Conservation (phyloP, 1,139 yeast genomes). For the Scheffersomyces lignicola region DNA sequence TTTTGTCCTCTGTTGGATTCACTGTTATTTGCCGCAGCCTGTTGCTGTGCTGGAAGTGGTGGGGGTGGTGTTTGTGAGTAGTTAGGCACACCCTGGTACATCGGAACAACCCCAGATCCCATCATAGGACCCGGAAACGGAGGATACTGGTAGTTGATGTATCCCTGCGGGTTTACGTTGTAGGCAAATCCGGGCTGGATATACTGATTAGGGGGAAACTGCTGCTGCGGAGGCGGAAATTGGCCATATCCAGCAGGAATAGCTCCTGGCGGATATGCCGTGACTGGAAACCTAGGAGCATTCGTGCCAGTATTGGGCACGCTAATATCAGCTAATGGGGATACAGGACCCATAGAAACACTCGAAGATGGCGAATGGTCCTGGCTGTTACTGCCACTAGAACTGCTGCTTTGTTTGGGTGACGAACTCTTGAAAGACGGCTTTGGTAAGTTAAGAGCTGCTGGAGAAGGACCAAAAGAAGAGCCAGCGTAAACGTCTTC, state of each 20-base stretch:
- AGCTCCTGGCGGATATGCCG: conserved; percentile 25
- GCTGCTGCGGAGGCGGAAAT: conserved; percentile 12
- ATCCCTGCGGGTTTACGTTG: conserved; percentile 32
- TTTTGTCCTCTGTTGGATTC: conserved; percentile 27
- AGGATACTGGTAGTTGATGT: conserved; percentile 20
- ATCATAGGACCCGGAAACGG: conserved; percentile 7
- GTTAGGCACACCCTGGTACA: conserved; percentile 4
- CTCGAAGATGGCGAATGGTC: conserved; percentile 8
- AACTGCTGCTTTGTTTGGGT: conserved; percentile 7
- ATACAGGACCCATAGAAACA: conserved; percentile 10
- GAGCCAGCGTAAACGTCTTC: conserved; percentile 56
- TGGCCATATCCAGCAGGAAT: conserved; percentile 9
- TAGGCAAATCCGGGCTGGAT: conserved; percentile 31
- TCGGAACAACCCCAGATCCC: conserved; percentile 4
- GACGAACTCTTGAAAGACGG: conserved; percentile 42
- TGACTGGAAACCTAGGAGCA: conserved; percentile 29
- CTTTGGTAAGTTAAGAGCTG: conserved; percentile 56
- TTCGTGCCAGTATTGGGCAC: conserved; percentile 9
- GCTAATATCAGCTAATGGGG: conserved; percentile 9
- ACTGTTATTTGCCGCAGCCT: not conserved
- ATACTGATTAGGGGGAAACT: conserved; percentile 12
- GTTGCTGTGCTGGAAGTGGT: conserved; percentile 3
- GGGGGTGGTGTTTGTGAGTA: conserved; percentile 6
- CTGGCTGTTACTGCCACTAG: conserved; percentile 6
- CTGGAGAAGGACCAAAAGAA: conserved; percentile 58